Percentiles rank a stretch among this genome's conserved stretches.
phyloP scores from a whole-genome alignment of 2,329 filamentous ascomycete species.

The Beauveria pseudobassiana region DNA sequence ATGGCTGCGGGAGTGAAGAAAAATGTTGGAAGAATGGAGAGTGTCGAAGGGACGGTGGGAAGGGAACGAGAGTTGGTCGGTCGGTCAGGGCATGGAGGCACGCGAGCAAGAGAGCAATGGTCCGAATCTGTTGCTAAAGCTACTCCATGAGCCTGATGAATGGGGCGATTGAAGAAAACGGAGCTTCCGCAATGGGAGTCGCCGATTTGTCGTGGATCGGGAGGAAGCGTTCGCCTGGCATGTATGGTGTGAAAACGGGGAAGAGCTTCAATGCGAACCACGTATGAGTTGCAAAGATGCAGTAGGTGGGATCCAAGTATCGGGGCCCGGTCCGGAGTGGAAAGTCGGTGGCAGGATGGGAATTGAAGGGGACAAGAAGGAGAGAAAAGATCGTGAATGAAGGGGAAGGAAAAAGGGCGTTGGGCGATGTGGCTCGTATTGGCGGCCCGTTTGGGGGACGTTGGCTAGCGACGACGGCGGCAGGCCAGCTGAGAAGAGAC shows the following conservation, averaged over 20 bases:
- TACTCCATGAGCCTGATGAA: background rate
- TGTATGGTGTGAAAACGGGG: background rate
- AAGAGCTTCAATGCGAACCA: background rate
- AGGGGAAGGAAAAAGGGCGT: background rate
- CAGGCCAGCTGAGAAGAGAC: background rate
- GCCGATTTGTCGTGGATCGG: background rate
- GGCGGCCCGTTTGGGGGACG: background rate
- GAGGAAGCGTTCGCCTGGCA: background rate
- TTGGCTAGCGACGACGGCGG: background rate
- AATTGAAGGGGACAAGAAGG: background rate
- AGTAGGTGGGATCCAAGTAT: too few relatives aligned
- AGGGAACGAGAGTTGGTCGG: background rate
- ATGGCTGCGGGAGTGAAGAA: constrained; percentile 21
- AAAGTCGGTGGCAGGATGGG: too few relatives aligned
- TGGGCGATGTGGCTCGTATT: background rate
- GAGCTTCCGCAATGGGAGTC: background rate
- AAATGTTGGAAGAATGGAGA: too few relatives aligned
- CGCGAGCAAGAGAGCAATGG: background rate
- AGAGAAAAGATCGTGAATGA: background rate
- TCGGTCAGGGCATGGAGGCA: background rate
- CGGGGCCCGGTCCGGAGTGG: too few relatives aligned
- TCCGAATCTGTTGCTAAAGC: background rate
- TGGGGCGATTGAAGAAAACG: background rate
- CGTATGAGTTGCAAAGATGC: too few relatives aligned
- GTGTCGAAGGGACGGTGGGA: background rate